Evolutionary conservation across 805 yeast species (phyloP).

Genomic region (Schwanniomyces polymorphus): DNA sequence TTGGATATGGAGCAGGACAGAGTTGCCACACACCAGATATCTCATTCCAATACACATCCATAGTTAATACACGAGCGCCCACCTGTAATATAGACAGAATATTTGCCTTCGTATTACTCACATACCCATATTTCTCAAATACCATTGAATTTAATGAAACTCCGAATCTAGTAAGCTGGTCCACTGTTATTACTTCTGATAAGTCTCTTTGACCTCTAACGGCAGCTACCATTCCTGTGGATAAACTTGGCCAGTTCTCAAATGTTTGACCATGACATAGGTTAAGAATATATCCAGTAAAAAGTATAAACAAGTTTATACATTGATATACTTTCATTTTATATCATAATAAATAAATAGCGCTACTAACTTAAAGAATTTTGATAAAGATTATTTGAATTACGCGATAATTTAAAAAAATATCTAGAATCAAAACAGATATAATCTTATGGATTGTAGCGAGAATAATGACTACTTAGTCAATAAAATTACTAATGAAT

Average conservation of each 20-base stretch:
- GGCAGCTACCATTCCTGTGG: slow-evolving; percentile 15
- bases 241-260: slow-evolving; percentile 15
- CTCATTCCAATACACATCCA: slow-evolving; percentile 61
- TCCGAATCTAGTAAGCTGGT: slow-evolving; percentile 33
- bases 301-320: neutral
- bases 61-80: slow-evolving; percentile 47
- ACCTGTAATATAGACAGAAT: slow-evolving; percentile 29
- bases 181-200: slow-evolving; percentile 26
- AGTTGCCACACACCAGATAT: slow-evolving; percentile 47
- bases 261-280: neutral
- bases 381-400: neutral
- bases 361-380: neutral
- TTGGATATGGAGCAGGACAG: slow-evolving; percentile 49
- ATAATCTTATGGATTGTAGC: neutral
- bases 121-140: slow-evolving; percentile 32
- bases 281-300: neutral
- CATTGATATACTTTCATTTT: neutral
- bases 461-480: neutral
- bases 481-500: neutral
- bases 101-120: slow-evolving; percentile 12
- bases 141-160: slow-evolving; percentile 26
- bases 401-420: neutral
- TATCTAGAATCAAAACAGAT: neutral
- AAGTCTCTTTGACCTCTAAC: slow-evolving; percentile 37
- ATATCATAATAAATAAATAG: neutral